These are phyloP conservation scores for Wickerhamiella hasegawae DNA, from an alignment of 805 yeast species.

Conservation along the genomic window DNA sequence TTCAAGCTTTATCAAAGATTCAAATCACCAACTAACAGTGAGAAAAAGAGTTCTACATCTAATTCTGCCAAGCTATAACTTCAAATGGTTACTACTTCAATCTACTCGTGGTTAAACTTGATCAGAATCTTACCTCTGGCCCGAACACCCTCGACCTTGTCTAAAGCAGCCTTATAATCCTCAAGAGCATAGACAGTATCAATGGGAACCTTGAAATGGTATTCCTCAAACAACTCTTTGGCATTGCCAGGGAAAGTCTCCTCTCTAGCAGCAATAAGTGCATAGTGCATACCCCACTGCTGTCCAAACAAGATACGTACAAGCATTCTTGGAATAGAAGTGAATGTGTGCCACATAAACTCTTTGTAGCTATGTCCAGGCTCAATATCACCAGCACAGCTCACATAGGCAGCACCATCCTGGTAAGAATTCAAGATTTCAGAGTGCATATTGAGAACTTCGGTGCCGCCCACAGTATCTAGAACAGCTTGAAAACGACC, in stretches of 20 bases:
- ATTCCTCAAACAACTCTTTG: slow-evolving; percentile 30
- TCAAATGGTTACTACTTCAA: too few relatives aligned
- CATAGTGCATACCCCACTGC: not conserved
- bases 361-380: slow-evolving; percentile 32
- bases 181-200: slow-evolving; percentile 38
- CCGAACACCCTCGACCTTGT: slow-evolving; percentile 28
- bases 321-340: not conserved
- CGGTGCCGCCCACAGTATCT: slow-evolving; percentile 49
- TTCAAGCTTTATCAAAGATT: too few relatives aligned
- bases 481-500: slow-evolving; percentile 37
- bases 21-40: too few relatives aligned
- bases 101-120: slow-evolving; percentile 27
- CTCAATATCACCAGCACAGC: slow-evolving; percentile 39
- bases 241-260: slow-evolving; percentile 22
- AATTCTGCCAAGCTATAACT: too few relatives aligned
- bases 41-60: too few relatives aligned
- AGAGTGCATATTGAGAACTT: slow-evolving; percentile 29
- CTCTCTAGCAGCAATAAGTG: not conserved
- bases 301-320: not conserved
- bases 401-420: slow-evolving; percentile 28
- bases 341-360: not conserved
- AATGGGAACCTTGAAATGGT: slow-evolving; percentile 29
- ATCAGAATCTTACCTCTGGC: slow-evolving; percentile 59
- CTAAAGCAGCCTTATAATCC: slow-evolving; percentile 35
- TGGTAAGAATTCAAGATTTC: slow-evolving; percentile 30